A percentile compares a stretch with the other conserved stretches of the same genome.
Conservation (phyloP, 2,329 filamentous ascomycete genomes). For the Aspergillus intermedius region DNA sequence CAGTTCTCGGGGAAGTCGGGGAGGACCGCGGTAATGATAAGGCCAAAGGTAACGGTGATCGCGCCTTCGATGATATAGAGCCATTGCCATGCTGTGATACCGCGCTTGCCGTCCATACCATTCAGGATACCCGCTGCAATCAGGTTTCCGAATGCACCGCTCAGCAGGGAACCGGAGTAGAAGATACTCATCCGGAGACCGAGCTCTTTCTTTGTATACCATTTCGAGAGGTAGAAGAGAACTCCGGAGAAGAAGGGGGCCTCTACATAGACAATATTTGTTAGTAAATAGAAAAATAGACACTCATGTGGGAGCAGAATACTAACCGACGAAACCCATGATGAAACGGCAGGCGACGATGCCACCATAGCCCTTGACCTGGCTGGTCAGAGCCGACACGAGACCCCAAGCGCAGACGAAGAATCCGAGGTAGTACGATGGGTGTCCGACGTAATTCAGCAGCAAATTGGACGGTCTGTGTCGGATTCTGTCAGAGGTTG, state of each 20-base stretch:
- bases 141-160: constrained; percentile 47
- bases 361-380: constrained; percentile 28
- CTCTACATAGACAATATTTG: constrained; percentile 17
- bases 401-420: constrained; percentile 35
- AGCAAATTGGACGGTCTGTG: constrained; percentile 32
- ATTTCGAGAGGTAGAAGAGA: constrained; percentile 45
- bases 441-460: constrained; percentile 25
- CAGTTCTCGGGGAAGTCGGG: constrained; percentile 44
- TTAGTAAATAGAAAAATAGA: not conserved
- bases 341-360: constrained; percentile 34
- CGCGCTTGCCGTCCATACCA: constrained; percentile 31
- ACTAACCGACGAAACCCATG: constrained; percentile 36
- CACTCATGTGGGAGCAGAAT: not conserved
- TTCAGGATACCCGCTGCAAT: constrained; percentile 48
- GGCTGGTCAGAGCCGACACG: constrained; percentile 32
- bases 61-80: constrained; percentile 37
- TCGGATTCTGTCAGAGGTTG: not conserved
- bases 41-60: constrained; percentile 28
- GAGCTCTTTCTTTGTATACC: constrained; percentile 50
- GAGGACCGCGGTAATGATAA: constrained; percentile 28
- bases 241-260: constrained; percentile 44
- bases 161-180: constrained; percentile 46
- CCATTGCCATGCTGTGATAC: constrained; percentile 37
- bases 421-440: constrained; percentile 30
- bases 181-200: constrained; percentile 47